Conservation (phyloP, 2,329 filamentous ascomycete species). For the Fonsecaea monophora region DNA sequence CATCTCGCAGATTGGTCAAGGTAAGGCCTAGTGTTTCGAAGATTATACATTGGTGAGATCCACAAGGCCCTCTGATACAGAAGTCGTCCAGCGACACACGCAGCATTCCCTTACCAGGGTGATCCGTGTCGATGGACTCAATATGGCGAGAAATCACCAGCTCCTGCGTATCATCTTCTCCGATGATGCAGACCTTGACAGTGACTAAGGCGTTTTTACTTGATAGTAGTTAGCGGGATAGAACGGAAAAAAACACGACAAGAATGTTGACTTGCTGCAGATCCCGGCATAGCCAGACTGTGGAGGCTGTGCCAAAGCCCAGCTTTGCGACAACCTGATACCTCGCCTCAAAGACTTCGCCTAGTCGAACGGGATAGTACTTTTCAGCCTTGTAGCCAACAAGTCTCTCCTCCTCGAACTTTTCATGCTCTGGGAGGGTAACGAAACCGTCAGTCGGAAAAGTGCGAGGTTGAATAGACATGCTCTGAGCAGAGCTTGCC, state of each 20-base stretch:
- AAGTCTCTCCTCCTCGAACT: conserved; percentile 36
- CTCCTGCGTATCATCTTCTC: conserved; percentile 32
- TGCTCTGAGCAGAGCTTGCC: neutral
- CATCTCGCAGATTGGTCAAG: neutral
- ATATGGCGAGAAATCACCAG: conserved; percentile 39
- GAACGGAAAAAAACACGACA: conserved; percentile 42
- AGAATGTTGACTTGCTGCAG: conserved; percentile 36
- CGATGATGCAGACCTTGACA: conserved; percentile 36
- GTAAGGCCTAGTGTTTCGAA: neutral
- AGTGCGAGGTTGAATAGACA: neutral
- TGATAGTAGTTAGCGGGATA: conserved; percentile 36
- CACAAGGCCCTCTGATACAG: conserved; percentile 36
- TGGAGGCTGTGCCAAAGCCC: conserved; percentile 54
- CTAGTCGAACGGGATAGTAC: conserved; percentile 52
- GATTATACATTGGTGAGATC: neutral
- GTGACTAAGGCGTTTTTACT: conserved; percentile 23
- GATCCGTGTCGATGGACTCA: conserved; percentile 36
- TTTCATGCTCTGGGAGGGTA: neutral
- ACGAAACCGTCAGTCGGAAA: conserved; percentile 4
- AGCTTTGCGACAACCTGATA: conserved; percentile 56
- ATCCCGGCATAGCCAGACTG: conserved; percentile 55
- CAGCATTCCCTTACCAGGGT: conserved; percentile 45
- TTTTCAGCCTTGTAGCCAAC: conserved; percentile 36
- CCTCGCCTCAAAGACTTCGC: conserved; percentile 51
- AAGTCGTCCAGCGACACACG: conserved; percentile 47